These are phyloP conservation scores for Nakazawaea sp. DNA, from an alignment of 805 yeast genomes.

Conservation along the genomic window DNA sequence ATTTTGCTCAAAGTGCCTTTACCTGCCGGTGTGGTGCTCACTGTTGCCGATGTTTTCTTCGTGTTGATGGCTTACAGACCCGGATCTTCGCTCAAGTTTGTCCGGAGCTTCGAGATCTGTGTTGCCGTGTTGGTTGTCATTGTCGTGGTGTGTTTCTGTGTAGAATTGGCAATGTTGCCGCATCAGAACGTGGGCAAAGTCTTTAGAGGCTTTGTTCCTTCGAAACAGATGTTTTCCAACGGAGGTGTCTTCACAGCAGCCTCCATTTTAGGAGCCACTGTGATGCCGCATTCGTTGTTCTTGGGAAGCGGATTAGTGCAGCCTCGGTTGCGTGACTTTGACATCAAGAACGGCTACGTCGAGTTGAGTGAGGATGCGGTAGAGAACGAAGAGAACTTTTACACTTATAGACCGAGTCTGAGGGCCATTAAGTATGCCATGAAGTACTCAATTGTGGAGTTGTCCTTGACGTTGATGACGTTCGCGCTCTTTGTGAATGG, in stretches of 20 bases:
- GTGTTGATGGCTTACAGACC: slow-evolving; percentile 41
- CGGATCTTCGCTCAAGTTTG: slow-evolving; percentile 31
- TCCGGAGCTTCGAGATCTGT: slow-evolving; percentile 31
- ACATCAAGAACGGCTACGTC: slow-evolving; percentile 29
- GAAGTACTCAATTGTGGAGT: slow-evolving; percentile 62
- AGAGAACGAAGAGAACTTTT: slow-evolving; percentile 30
- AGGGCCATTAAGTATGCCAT: slow-evolving; percentile 62
- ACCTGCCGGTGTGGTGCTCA: slow-evolving; percentile 41
- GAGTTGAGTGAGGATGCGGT: slow-evolving; percentile 16
- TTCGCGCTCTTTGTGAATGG: slow-evolving; percentile 80
- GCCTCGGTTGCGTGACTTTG: slow-evolving; percentile 39
- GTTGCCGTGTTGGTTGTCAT: slow-evolving; percentile 35
- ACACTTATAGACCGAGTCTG: slow-evolving; percentile 55
- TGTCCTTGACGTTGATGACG: slow-evolving; percentile 59
- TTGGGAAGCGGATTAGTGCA: slow-evolving; percentile 44
- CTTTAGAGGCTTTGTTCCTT: slow-evolving; percentile 38
- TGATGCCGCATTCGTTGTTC: slow-evolving; percentile 44
- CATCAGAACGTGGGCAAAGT: slow-evolving; percentile 21
- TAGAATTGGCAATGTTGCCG: slow-evolving; percentile 33
- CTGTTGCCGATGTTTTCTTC: slow-evolving; percentile 37
- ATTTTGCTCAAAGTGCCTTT: slow-evolving; percentile 36
- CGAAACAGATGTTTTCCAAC: slow-evolving; percentile 32
- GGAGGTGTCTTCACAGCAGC: slow-evolving; percentile 40
- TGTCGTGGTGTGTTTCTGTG: slow-evolving; percentile 37
- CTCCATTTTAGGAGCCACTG: slow-evolving; percentile 43